These are phyloP conservation scores for Sporothrix humicola DNA, from an alignment of 2,329 filamentous ascomycete species.

Conservation along the genomic window DNA sequence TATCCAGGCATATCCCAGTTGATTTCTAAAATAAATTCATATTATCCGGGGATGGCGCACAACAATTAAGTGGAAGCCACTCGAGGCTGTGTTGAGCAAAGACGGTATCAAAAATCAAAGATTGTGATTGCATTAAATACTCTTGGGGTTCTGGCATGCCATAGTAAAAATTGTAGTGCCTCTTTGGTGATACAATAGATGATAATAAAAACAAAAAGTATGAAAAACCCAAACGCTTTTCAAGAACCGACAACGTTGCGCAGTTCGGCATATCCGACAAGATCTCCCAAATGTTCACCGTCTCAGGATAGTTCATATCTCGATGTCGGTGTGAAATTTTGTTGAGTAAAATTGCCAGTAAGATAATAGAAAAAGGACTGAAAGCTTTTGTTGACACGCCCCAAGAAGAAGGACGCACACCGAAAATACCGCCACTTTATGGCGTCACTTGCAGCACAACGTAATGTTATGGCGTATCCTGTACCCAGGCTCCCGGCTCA, in stretches of 20 bases:
- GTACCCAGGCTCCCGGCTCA: not conserved
- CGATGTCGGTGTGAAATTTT: too few species aligned
- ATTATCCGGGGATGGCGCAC: not conserved
- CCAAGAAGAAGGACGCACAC: not conserved
- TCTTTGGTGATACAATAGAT: not conserved
- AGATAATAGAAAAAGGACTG: not conserved
- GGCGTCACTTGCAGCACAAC: not conserved
- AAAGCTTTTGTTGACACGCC: too few species aligned
- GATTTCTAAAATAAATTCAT: not conserved
- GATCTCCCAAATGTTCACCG: not conserved
- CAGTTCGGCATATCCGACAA: not conserved
- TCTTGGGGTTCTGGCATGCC: too few species aligned
- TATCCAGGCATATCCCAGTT: not conserved
- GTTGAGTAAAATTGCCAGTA: not conserved
- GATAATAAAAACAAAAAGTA: not conserved
- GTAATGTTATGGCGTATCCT: not conserved
- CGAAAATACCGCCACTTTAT: not conserved
- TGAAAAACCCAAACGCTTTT: not conserved
- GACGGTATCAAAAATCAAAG: too few species aligned
- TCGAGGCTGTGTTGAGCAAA: not conserved
- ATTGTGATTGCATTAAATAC: too few species aligned
- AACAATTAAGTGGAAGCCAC: conserved; percentile 1
- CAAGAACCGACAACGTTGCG: too few species aligned
- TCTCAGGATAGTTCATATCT: not conserved
- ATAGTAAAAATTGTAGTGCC: too few species aligned